Evolutionary conservation across 2,329 filamentous ascomycete species (phyloP), one percentile per base, ranked within the genome.

Genomic region (Hymenoscyphus repandus): DNA sequence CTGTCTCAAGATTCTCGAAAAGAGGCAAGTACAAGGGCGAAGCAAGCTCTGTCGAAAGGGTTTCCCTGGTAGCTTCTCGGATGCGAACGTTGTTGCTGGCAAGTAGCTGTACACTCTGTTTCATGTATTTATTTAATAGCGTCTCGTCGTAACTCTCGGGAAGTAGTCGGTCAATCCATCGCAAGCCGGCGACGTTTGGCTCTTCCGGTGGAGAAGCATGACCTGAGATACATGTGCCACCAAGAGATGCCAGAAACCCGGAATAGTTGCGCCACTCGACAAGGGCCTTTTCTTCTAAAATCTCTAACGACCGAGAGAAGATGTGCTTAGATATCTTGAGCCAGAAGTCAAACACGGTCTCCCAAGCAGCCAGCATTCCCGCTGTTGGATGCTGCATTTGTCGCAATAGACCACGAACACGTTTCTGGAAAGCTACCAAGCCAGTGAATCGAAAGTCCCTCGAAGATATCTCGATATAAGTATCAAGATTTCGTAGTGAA

Each of bases 341-440:
- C 83, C 83, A 87, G 50, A 75, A 75, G 30, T 83, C 77, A 58
- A 86, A 86, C 1, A 81, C 80, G 15, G 73, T 72, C 58, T 85
- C 81, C 83, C 83, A 87, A 2, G 83, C 82, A 50, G 77, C 75
- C 27, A 87, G 68, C 47, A 87, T 85, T n/a, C 82, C 82, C n/a
- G 72, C 70, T 10, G 80, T 83, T 17, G 83, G 83, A 56, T 76
- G 77, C 44, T 79, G 74, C 70, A 86, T 78, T 43, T 76, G 76
- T 20, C 80, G 72, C 18, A 86, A 64, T 31, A 86, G 72, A 11
- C 74, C 73, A 40, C 83, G 75, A 31, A 83, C 74, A 37, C 83
- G 74, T 61, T 85, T 86, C 58, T 87, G 83, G 60, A 87, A 87
- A 2, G 83, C 83, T 10, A 86, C 83, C 6, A 85, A 68, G 1